These are phyloP conservation scores for Suillus bovinus DNA, from an alignment of 768 basidiomycete genomes.

Conservation along the genomic window DNA sequence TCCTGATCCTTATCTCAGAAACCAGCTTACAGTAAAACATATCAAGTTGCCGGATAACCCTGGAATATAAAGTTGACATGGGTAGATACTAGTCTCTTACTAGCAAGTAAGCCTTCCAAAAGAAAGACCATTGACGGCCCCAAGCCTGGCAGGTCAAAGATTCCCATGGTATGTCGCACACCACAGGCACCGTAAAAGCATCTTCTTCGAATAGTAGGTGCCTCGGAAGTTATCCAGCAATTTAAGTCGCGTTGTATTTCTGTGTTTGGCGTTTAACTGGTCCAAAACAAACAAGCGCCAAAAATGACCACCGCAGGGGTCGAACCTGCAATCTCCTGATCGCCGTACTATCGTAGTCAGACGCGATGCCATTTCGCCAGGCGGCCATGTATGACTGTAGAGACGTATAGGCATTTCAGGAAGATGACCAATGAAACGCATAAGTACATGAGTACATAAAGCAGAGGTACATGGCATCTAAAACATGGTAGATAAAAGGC, in stretches of 20 bases:
- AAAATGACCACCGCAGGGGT: slow-evolving; percentile 39
- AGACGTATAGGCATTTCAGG: no score
- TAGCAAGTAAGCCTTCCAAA: background rate
- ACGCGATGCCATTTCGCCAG: slow-evolving; percentile 95
- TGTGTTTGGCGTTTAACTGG: background rate
- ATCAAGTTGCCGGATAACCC: background rate
- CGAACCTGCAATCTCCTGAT: slow-evolving; percentile 43
- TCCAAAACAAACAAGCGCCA: background rate
- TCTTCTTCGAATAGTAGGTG: background rate
- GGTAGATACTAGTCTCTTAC: background rate
- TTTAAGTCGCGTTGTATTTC: no score
- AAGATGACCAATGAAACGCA: no score
- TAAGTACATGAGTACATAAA: background rate
- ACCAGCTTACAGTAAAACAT: background rate
- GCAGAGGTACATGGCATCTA: background rate
- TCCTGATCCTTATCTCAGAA: background rate
- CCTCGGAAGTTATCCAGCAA: background rate
- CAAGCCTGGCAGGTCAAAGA: background rate
- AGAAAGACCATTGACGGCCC: no score
- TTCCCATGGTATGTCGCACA: background rate
- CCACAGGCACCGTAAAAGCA: background rate
- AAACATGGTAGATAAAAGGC: background rate
- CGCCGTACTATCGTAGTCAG: slow-evolving; percentile 67
- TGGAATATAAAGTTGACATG: background rate
- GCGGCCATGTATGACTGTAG: slow-evolving; percentile 47